Evolutionary conservation across 805 yeast species (phyloP), one percentile per base, ranked within the genome.

Genomic region (Metschnikowia peoriensis): DNA sequence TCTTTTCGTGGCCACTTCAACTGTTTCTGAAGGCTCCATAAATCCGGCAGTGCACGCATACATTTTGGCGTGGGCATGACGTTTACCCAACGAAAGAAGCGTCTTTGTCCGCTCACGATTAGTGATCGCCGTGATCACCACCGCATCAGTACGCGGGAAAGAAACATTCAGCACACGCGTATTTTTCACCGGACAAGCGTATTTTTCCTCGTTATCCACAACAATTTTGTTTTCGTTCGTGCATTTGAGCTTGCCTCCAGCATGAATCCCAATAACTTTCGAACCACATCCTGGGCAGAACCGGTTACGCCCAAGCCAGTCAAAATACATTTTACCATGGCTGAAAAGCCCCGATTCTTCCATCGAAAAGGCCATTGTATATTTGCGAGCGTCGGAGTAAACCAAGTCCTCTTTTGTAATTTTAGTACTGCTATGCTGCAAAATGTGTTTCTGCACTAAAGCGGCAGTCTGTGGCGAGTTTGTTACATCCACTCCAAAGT

Each of bases 41-140:
- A 94, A 94, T 4, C 98, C 99, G 4, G 98, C 97, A 48, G 96
- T 82, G 63, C 96, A 86, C 15, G 93, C 80, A 69, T 86, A 93
- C 84, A 89, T 81, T 44, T 67, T 67, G 51, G 72, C 62, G 35
- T 61, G 57, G 6, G 83, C 82, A 62, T 81, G 81, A 50, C 96
- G 74, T 59, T 78, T 83, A 54, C 83, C 82, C 49, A 88, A 78
- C 1, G 92, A 96, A 14, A 93, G 72, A 34, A 93, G 77, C 14
- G 89, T 73, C 65, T 83, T 82, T 47, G 81, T 70, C 29, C 83
- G 81, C 14, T 79, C 82, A 10, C 74, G 60, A 61, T 86, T 85
- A 17, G 89, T 78, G 12, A 90, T 81, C 1, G 94, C 96, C 9
- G 89, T 84, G 55, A 93, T 93, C 37, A 89, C 82, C 3, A 89